Conservation (phyloP, 805 yeast genomes). For the Starmerella powellii region DNA sequence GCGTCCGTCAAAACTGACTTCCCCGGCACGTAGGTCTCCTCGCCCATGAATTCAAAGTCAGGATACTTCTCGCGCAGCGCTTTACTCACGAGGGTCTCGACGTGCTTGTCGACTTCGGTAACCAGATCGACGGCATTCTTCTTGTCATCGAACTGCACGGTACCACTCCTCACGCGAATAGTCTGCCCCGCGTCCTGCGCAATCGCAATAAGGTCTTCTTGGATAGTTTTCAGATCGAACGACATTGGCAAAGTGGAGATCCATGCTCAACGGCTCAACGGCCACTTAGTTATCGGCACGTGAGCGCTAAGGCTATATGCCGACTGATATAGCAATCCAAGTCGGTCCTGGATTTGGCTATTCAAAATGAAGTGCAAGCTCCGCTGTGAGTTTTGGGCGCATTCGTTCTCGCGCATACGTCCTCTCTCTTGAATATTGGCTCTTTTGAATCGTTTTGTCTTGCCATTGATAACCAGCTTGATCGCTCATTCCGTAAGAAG, state of each 20-base stretch:
- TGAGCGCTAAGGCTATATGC: too few species aligned
- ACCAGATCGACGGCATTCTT: conserved; percentile 52
- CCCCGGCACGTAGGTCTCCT: conserved; percentile 45
- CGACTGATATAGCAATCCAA: too few species aligned
- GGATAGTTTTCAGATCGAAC: conserved; percentile 29
- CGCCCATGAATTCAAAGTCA: conserved; percentile 45
- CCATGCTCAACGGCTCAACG: background rate
- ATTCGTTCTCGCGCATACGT: too few species aligned
- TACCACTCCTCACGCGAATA: conserved; percentile 41
- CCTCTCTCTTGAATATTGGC: too few species aligned
- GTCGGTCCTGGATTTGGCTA: too few species aligned
- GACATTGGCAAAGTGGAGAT: conserved; percentile 10
- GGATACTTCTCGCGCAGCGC: conserved; percentile 35
- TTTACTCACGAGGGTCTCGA: conserved; percentile 35
- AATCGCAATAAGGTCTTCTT: conserved; percentile 31
- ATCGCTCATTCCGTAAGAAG: too few species aligned
- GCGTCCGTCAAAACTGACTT: conserved; percentile 36
- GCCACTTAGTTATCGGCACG: background rate
- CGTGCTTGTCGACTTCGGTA: conserved; percentile 47
- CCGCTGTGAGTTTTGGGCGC: too few species aligned
- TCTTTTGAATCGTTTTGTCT: too few species aligned
- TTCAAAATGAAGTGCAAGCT: too few species aligned
- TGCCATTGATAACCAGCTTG: background rate
- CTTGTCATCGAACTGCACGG: conserved; percentile 40
- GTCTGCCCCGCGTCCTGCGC: conserved; percentile 41